Base-by-base conservation (phyloP, 768 basidiomycete genomes). In the Tubosaeta sp. region DNA sequence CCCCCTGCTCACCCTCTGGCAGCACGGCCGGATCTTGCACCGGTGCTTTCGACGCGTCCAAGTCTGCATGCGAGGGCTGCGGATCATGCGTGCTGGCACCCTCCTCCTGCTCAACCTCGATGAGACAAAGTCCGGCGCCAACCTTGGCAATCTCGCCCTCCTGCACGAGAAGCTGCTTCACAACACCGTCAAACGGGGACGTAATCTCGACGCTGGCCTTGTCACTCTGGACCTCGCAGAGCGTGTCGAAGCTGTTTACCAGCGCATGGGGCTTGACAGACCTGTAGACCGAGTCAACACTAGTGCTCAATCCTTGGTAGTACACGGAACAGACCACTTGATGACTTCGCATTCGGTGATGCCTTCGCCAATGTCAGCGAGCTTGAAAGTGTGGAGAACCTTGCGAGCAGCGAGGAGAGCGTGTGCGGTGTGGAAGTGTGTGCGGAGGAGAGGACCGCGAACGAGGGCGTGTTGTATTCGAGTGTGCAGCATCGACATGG, bases 141-240 rank as follows among this genome's bases (percentile, higher is more conserved):
- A 93, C 91, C 62, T 90, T 90, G 18, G 88, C 89, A 16, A 93
- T 76, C 62, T 90, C 81, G 18, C 91, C 91, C 63, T 90, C 89
- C 56, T 83, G 70, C 16, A 91, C 89, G 1, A 90, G 73, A 6
- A 93, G 68, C 55, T 87, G 77, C 54, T 78, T 82, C 42, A 94
- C 72, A 29, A 83, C 71, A 6, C 91, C 91, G 36, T 91, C 86
- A 60, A 78, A 92, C 2, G 91, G 91, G 50, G 85, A 86, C 3
- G 91, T 94, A 49, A 94, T 92, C 67, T 94, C 91, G 22, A 94
- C 90, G 67, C 83, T 87, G 1, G 90, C 90, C 67, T 93, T 93
- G 78, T 93, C 90, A 55, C 84, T 87, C 70, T 92, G 90, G 3
- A 93, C 90, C 54, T 93, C 90, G 61, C 88, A 90, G 5, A 92